Percentiles rank a stretch among this genome's conserved stretches.
These are phyloP conservation scores for Daedaleopsis sinensis DNA, from an alignment of 768 basidiomycete genomes.

Conservation along the genomic window DNA sequence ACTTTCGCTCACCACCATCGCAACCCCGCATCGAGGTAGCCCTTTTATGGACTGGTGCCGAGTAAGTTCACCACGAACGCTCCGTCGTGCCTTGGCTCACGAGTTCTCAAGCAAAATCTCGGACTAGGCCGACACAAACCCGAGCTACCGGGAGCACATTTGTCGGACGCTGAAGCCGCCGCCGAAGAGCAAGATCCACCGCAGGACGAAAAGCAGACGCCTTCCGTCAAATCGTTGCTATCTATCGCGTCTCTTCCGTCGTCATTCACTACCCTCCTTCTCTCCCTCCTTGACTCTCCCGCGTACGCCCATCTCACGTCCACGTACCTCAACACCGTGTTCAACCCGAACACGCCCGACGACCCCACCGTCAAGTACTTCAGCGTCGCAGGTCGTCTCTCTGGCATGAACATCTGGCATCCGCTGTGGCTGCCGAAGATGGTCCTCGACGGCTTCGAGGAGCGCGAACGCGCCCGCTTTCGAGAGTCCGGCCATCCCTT, in stretches of 20 bases:
- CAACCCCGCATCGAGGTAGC: slow-evolving; percentile 93
- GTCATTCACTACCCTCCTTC: slow-evolving; percentile 83
- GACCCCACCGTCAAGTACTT: slow-evolving; percentile 87
- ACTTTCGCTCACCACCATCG: slow-evolving; percentile 83
- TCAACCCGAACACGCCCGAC: slow-evolving; percentile 84
- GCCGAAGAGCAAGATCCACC: slow-evolving; percentile 1
- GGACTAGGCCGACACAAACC: slow-evolving; percentile 66
- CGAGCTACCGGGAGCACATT: neutral
- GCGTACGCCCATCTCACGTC: slow-evolving; percentile 95
- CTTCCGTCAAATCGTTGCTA: slow-evolving; percentile 34
- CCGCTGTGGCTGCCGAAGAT: slow-evolving; percentile 97
- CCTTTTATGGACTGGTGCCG: slow-evolving; percentile 99
- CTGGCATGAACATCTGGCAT: slow-evolving; percentile 76
- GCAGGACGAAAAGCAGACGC: slow-evolving; percentile 32
- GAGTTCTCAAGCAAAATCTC: slow-evolving; percentile 69
- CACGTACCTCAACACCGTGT: slow-evolving; percentile 72
- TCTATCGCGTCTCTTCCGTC: slow-evolving; percentile 73
- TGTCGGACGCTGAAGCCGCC: neutral
- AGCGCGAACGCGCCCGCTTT: slow-evolving; percentile 51
- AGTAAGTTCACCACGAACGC: slow-evolving; percentile 45
- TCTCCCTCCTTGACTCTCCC: slow-evolving; percentile 91
- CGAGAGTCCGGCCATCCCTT: slow-evolving; percentile 40
- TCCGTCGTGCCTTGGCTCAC: neutral
- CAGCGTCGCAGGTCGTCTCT: slow-evolving; percentile 82
- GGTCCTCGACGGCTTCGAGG: slow-evolving; percentile 86